Evolutionary conservation across 2,329 filamentous ascomycete species (phyloP), one percentile per base, ranked within the genome.

Genomic region (Pestalotiopsis sp.): DNA sequence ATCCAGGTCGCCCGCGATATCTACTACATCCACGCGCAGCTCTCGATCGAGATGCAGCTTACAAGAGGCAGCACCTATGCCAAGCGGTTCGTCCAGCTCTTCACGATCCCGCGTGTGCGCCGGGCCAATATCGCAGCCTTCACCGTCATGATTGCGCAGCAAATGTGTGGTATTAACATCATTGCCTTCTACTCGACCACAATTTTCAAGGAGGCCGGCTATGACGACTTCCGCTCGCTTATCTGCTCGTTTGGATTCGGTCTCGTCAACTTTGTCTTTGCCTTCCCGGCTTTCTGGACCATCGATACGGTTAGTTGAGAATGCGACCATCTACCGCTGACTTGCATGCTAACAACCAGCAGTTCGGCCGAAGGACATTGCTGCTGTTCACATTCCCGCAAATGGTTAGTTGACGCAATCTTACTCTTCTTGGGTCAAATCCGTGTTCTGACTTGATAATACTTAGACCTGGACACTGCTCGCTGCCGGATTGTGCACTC

Each of bases 111-210:
- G 1, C 87, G 92, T 58, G 84, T 92, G 13, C 87, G 91, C 14
- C 86, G 91, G 45, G 94, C 94, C 3, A 95, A 90, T 4, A 85
- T 92, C 36, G 93, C 93, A 3, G 92, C 93, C 1, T 92, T 90
- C 71, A 89, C 90, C 1, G 92, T 95, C 72, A 97, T 97, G 93
- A 90, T 92, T 74, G 90, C 89, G 0, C 91, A 92, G 78, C 90
- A 92, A 78, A 90, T 92, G 86, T 92, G 90, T 73, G 87, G 80
- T 64, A 70, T 70, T 60, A 70, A 70, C 64, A 70, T 70, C 39
- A 70, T 70, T 41, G 69, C 69, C 59, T 70, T 94, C 78, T 94
- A 94, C 79, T 91, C 88, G 0, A 90, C 90, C 0, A 90, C 89
- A 6, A 83, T 90, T 17, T 90, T 90, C 74, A 73, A 78, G 36